These are phyloP conservation scores for Barnettozyma sucrosica DNA, from an alignment of 805 yeast species.

Conservation along the genomic window DNA sequence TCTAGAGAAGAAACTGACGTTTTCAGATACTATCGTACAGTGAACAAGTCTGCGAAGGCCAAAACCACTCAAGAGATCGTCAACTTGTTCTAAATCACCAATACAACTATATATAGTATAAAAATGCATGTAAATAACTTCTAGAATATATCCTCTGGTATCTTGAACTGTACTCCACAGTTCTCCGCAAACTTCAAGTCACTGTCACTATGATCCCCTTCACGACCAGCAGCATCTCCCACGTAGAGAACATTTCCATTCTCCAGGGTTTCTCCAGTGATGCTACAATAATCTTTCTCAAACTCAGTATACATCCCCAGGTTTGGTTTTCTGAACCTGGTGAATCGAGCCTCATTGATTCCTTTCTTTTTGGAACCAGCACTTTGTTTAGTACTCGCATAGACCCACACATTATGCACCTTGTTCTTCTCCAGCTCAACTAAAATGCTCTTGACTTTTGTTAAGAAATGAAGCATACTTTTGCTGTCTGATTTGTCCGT, in stretches of 20 bases:
- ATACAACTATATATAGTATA: background rate
- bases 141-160: slow-evolving; percentile 68
- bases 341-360: slow-evolving; percentile 15
- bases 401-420: slow-evolving; percentile 37
- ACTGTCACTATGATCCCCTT: slow-evolving; percentile 70
- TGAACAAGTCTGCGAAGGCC: slow-evolving; percentile 40
- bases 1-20: slow-evolving; percentile 36
- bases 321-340: slow-evolving; percentile 61
- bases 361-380: slow-evolving; percentile 19
- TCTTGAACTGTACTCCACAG: slow-evolving; percentile 45
- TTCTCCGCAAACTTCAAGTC: slow-evolving; percentile 66
- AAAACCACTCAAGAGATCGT: slow-evolving; percentile 8
- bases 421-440: slow-evolving; percentile 26
- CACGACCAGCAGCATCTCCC: slow-evolving; percentile 97
- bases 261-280: slow-evolving; percentile 8
- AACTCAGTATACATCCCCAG: slow-evolving; percentile 71
- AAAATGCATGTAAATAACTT: slow-evolving; percentile 2
- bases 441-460: slow-evolving; percentile 37
- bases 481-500: slow-evolving; percentile 31
- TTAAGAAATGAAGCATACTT: slow-evolving; percentile 34
- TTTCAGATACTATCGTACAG: slow-evolving; percentile 60
- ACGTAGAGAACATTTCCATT: slow-evolving; percentile 56
- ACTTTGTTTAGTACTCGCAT: slow-evolving; percentile 60
- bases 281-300: slow-evolving; percentile 29
- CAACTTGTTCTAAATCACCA: background rate